Conservation (phyloP, 169 alveolate genomes). For the Pseudocohnilembus persalinus region DNA sequence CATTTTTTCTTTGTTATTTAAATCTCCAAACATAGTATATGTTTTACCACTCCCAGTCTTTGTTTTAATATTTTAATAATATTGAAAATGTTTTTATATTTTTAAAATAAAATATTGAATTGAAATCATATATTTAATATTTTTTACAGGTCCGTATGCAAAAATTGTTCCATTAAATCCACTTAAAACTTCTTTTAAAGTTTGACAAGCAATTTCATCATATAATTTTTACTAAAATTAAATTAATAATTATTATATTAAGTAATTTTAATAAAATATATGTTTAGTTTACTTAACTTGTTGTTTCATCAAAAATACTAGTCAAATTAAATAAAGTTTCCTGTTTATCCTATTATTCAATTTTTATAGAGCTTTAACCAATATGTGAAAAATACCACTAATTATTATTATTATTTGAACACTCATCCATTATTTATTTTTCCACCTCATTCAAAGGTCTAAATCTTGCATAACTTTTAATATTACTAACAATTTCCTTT, state of each 20-base stretch:
- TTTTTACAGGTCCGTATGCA: conserved; percentile 32
- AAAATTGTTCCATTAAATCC: conserved; percentile 45
- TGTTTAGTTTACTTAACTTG: too few relatives aligned
- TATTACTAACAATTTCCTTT: conserved; percentile 6
- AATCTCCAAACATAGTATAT: conserved; percentile 41
- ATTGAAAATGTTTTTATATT: too few relatives aligned
- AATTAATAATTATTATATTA: too few relatives aligned
- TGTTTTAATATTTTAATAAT: neutral
- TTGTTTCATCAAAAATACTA: too few relatives aligned
- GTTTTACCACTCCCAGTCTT: conserved; percentile 42
- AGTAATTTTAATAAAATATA: too few relatives aligned
- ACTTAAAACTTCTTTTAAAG: conserved; percentile 32
- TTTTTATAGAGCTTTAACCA: neutral
- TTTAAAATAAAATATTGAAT: too few relatives aligned
- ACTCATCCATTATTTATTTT: conserved; percentile 20
- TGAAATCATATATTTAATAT: neutral
- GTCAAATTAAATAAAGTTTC: too few relatives aligned
- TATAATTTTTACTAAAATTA: conserved; percentile 13
- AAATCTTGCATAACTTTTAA: conserved; percentile 25
- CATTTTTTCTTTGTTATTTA: conserved; percentile 7
- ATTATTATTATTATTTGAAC: neutral
- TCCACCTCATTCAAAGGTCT: conserved; percentile 43
- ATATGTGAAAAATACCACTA: neutral
- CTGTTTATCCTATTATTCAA: too few relatives aligned
- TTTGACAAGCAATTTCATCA: conserved; percentile 27